Base-by-base conservation (phyloP, 305 asterid genomes). In the Andrographis paniculata region DNA sequence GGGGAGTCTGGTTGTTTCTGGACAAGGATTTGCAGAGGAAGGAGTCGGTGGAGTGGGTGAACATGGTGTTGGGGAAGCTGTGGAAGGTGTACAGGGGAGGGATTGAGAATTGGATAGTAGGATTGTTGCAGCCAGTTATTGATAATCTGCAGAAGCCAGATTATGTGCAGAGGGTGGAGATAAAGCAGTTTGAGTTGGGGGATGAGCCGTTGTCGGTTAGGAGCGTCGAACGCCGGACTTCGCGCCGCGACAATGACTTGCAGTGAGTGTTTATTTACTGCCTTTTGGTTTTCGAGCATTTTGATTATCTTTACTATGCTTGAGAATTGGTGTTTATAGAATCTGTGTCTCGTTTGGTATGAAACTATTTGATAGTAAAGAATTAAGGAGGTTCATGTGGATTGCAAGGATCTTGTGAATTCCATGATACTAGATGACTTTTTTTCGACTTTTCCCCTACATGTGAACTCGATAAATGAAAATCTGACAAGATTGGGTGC, bases 11-110 rank as follows among this genome's bases (percentile, higher is more conserved):
- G 63, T 64, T 72, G 60, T 69, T 88, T 58, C 83, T 88, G 38
- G 95, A 84, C 66, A 84, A 72, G 76, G 96, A 87, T 76, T 76
- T 83, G 73, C 93, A 80, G 78, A 79, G 95, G 75, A 88, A 88
- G 49, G 97, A 88, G 47, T 84, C 97, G 1, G 97, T 88, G 20
- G 97, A 88, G 67, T 88, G 97, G 97, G 97, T 88, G 44, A 88
- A 88, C 51, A 88, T 88, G 97, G 97, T 88, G 74, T 68, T 88
- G 70, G 94, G 93, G 60, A 88, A 88, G 77, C 73, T 88, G 59
- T 88, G 97, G 97, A 88, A 88, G 66, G 97, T 88, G 3, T 88
- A 88, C 43, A 77, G 84, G 56, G 73, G 71, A 51, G 85, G 83
- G 41, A 58, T 88, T 54, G 97, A 88, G 82, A 79, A 84, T 68